Base-by-base conservation (phyloP, 805 yeast species). In the Ogataea corticis region DNA sequence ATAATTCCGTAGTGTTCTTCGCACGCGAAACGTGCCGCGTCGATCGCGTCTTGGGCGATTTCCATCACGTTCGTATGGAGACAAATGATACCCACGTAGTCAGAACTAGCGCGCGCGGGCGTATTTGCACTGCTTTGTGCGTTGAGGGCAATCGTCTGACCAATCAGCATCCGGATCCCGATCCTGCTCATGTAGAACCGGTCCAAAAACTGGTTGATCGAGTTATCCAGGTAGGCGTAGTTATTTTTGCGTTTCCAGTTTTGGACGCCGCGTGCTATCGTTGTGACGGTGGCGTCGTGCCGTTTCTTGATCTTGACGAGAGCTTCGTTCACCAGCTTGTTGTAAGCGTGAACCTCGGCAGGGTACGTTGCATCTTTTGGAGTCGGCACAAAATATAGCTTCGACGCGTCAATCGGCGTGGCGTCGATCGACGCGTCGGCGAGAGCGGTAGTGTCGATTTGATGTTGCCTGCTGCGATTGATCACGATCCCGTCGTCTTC, bases 271-370 rank as follows among this genome's bases (percentile, higher is more conserved):
- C 87, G 88, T 0, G 96, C 96, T 59, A 90, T 83, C 0, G 96
- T 88, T 13, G 95, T 83, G 14, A 90, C 96, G 0, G 96, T 91
- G 7, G 96, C 96, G 65, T 90, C 96, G 63, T 89, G 97, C 28
- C 96, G 72, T 52, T 77, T 79, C 61, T 89, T 90, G 65, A 89
- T 89, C 49, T 75, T 79, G 41, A 79, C 76, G 49, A 89, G 71
- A 0, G 86, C 71, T 33, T 82, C 82, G 35, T 82, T 79, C 10
- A 88, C 92, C 12, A 63, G 52, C 57, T 77, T 77, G 64, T 86
- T 90, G 67, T 84, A 90, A 48, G 78, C 79, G 54, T 77, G 77
- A 28, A 86, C 86, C 56, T 85, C 94, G 36, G 77, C 72, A 13
- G 95, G 90, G 83, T 91, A 86, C 18, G 74, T 69, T 12, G 73